Evolutionary conservation across 2,329 filamentous ascomycete genomes (phyloP).

Genomic region (Ophiostoma perfectum): DNA sequence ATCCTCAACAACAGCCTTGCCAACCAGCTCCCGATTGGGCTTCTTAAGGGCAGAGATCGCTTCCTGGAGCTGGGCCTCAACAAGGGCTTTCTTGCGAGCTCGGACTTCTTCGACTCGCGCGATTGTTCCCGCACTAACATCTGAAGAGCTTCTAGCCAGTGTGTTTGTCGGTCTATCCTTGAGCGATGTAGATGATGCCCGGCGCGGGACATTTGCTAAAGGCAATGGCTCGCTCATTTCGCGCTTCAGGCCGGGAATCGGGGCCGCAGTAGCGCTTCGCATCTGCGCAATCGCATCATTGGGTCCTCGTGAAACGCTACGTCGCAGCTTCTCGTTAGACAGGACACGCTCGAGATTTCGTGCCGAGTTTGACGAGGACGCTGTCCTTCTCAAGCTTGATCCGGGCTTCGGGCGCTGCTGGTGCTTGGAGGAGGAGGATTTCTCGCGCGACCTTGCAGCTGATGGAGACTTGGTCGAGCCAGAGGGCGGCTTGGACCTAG

Average conservation of each 20-base stretch:
- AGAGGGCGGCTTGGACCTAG: slow-evolving; percentile 33
- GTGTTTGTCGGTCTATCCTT: slow-evolving; percentile 42
- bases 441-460: slow-evolving; percentile 16
- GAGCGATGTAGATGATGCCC: slow-evolving; percentile 29
- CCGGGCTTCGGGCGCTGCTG: not conserved
- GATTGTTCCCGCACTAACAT: slow-evolving; percentile 28
- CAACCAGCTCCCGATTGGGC: slow-evolving; percentile 66
- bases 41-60: slow-evolving; percentile 70
- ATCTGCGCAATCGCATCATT: slow-evolving; percentile 57
- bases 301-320: slow-evolving; percentile 53
- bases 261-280: slow-evolving; percentile 61
- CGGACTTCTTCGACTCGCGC: slow-evolving; percentile 49
- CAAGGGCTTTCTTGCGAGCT: slow-evolving; percentile 58
- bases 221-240: slow-evolving; percentile 56
- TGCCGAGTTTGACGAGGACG: slow-evolving; percentile 40
- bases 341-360: slow-evolving; percentile 58
- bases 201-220: slow-evolving; percentile 43
- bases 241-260: slow-evolving; percentile 58
- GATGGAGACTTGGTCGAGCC: slow-evolving; percentile 32
- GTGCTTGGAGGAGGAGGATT: slow-evolving; percentile 26
- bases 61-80: slow-evolving; percentile 65
- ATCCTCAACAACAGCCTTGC: slow-evolving; percentile 61
- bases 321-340: slow-evolving; percentile 54
- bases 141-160: slow-evolving; percentile 36
- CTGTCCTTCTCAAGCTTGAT: slow-evolving; percentile 23